Evolutionary conservation across 352 stramenopile genomes (phyloP).

Genomic region (Globisporangium alternatum): DNA sequence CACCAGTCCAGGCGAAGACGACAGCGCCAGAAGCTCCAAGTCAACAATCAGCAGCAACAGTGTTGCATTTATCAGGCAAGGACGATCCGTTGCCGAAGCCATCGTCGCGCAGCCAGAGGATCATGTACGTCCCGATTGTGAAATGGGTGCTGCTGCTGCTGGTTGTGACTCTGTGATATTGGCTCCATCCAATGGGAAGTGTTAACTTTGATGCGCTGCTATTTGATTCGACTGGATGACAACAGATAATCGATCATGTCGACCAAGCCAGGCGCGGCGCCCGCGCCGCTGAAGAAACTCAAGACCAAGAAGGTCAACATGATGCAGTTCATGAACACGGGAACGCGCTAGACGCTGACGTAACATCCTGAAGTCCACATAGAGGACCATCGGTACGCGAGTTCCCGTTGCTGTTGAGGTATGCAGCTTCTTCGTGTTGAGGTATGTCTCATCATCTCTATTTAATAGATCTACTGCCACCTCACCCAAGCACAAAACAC

Average conservation of each 20-base stretch:
- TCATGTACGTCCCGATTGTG: constrained; percentile 32
- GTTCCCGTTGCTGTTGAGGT: not conserved
- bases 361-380: not conserved
- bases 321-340: constrained; percentile 78
- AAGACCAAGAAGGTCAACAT: constrained; percentile 75
- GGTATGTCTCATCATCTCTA: constrained; percentile 2
- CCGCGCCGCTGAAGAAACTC: constrained; percentile 3
- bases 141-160: not conserved
- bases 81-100: not conserved
- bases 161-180: not conserved
- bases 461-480: constrained; percentile 3
- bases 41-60: not conserved
- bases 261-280: constrained; percentile 4
- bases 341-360: constrained; percentile 11
- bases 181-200: no score
- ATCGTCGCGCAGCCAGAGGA: constrained; percentile 31
- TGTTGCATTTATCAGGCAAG: no score
- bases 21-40: constrained; percentile 8
- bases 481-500: no score
- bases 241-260: constrained; percentile 31
- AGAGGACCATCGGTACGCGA: not conserved
- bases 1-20: not conserved
- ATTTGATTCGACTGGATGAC: not conserved
- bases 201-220: not conserved
- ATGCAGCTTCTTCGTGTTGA: not conserved